Evolutionary conservation across 140 eudicot species (phyloP), one percentile per base, ranked within the genome.

Genomic region (Anethum foeniculum): DNA sequence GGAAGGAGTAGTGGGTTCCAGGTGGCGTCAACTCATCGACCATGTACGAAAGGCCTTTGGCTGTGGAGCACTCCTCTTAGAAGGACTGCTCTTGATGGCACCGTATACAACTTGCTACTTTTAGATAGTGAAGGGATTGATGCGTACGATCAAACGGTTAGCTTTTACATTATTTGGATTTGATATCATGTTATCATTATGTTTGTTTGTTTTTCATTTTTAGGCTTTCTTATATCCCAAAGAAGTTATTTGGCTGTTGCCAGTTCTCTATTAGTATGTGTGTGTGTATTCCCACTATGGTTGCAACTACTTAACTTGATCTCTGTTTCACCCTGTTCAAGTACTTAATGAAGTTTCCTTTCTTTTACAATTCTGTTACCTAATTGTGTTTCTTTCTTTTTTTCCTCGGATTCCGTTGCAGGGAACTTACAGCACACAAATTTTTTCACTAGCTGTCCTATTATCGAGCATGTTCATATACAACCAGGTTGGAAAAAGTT

Each of bases 31-130:
- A 96, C 99, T 64, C 99, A 96, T 82, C 90, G 91, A 49, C 99
- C 99, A 28, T 96, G 99, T 77, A 96, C 99, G 9, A 96, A 96
- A 86, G 99, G 99, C 30, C 91, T 96, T 85, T 96, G 99, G 98
- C 75, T 96, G 71, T 96, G 99, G 99, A 96, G 99, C 86, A 84
- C 96, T 36, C 99, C 99, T 18, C 34, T 96, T 75, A 89, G 87
- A 85, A 93, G 97, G 86, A 93, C 93, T 74, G 98, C 99, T 64
- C 96, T 96, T 74, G 99, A 91, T 88, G 99, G 98, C 81, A 91
- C 98, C 18, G 99, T 87, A 54, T 96, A 89, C 96, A 96, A 80
- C 80, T 97, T 96, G 48, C 71, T 96, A 80, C 96, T 96, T 16
- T 77, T 96, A 84, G 99, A 96, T 68, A 89, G 93, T 38, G 99